Evolutionary conservation across 495 filamentous ascomycete genomes (phyloP).

Genomic region (Elasticomyces elasticus): DNA sequence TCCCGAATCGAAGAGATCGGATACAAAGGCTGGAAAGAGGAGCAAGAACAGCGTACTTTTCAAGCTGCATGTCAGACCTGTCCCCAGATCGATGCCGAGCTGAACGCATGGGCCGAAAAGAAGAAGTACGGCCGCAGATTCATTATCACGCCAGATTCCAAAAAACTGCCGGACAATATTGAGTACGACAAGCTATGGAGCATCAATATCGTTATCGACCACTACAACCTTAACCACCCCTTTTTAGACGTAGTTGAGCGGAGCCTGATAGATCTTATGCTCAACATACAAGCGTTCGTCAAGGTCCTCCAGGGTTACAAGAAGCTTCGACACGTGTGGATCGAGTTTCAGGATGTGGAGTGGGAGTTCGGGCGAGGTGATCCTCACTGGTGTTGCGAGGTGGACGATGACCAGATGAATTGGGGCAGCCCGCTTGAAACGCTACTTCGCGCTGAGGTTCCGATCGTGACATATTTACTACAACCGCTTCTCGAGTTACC

Average conservation of each 20-base stretch:
- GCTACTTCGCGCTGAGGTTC: background rate
- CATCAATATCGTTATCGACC: background rate
- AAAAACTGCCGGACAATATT: background rate
- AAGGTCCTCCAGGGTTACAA: background rate
- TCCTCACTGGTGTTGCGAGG: background rate
- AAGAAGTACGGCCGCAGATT: background rate
- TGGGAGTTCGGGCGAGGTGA: background rate
- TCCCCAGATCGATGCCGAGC: background rate
- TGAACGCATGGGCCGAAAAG: background rate
- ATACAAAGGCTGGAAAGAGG: background rate
- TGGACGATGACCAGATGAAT: background rate
- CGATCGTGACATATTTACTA: background rate
- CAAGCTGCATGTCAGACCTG: background rate
- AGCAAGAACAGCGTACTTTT: background rate
- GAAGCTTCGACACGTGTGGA: background rate
- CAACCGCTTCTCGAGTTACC: background rate
- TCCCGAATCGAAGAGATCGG: too few species aligned
- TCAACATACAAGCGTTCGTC: background rate
- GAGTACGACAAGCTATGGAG: background rate
- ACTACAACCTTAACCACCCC: background rate
- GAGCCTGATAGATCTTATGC: background rate
- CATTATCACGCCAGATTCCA: background rate
- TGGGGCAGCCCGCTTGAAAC: background rate
- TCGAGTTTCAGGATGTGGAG: background rate
- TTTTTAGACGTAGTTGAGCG: too few species aligned